Base-by-base conservation (phyloP, 2,329 filamentous ascomycete species). In the Emergomyces africanus region DNA sequence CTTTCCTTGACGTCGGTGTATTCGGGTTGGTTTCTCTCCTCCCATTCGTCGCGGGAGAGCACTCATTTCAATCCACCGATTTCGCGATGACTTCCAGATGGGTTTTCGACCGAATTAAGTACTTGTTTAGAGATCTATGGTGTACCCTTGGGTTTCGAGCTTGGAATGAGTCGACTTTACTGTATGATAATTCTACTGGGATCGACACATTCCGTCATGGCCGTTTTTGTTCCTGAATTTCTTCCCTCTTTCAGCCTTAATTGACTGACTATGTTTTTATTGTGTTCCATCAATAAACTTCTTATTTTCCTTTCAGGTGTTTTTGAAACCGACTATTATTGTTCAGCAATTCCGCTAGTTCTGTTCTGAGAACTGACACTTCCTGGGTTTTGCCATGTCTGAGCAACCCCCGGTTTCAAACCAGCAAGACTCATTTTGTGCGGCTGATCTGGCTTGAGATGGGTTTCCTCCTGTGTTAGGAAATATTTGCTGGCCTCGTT, bases 301-400 rank as follows among this genome's bases (percentile, higher is more conserved):
- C 42, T 35, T 57, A n/a, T 49, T 48, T 33, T 41, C 41, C n/a
- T 28, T 37, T 49, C 35, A 28, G 53, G 33, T 56, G 46, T 57
- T 58, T 56, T 53, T 56, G 41, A 58, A 58, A 61, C 59, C 2
- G 35, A 23, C 57, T 51, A 37, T 44, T 35, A 51, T 39, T 53
- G 55, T 42, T 57, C 12, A 49, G 33, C 41, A 12, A 57, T 37
- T 37, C 2, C 20, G 23, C 35, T 44, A 42, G 53, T 44, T 55
- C 53, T 33, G 14, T 57, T 60, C 55, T 61, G 58, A 60, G 50
- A 41, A 42, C 50, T 65, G 62, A 64, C 54, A 64, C 62, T 57
- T 55, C 23, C 54, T 59, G 39, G n/a, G 63, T 65, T 64, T 65
- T 58, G 61, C 39, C 53, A 53, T 50, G 57, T 57, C 55, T 60